Base-by-base conservation (phyloP, 164 flowering plant species). In the Annona cherimola region DNA sequence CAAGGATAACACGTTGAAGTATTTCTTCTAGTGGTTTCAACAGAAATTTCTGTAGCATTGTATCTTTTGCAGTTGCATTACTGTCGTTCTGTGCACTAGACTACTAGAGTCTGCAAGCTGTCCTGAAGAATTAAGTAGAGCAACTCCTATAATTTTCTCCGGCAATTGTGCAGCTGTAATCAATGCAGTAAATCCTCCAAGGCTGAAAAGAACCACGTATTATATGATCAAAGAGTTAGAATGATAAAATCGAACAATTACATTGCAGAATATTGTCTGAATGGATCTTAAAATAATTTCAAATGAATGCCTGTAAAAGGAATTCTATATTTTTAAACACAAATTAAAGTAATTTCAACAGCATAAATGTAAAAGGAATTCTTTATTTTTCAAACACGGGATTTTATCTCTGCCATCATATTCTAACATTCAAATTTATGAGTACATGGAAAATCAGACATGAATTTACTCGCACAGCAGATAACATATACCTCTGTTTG, bases 101-200 rank as follows among this genome's bases (percentile, higher is more conserved):
- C n/a, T n/a, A n/a, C n/a, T n/a, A 18, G 86, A 81, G 76, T 84
- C 81, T 71, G 94, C 89, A 81, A 95, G 93, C 80, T 93, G 98
- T 77, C 98, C 99, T 1, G 99, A 97, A 68, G 91, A 86, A 75
- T 95, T 95, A 46, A 95, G 81, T 42, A 95, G 77, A 57, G 82
- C 97, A 64, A 95, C 83, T 67, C 97, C 99, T 67, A 74, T 69
- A 45, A 91, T 92, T 80, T 88, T 87, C 43, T 93, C 90, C 61
- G 86, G 87, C 76, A 86, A 75, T 20, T 86, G 89, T 44, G 83
- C 88, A 61, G 98, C 97, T 39, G 97, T 67, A 72, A 87, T 80
- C 83, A 95, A 76, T 74, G 96, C 98, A 63, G 98, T 88, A 80
- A 94, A 91, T 76, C 98, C 99, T 73, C 99, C 99, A 74, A 95